Evolutionary conservation across 2,329 filamentous ascomycete genomes (phyloP).

Genomic region (Aschersonia sp.): DNA sequence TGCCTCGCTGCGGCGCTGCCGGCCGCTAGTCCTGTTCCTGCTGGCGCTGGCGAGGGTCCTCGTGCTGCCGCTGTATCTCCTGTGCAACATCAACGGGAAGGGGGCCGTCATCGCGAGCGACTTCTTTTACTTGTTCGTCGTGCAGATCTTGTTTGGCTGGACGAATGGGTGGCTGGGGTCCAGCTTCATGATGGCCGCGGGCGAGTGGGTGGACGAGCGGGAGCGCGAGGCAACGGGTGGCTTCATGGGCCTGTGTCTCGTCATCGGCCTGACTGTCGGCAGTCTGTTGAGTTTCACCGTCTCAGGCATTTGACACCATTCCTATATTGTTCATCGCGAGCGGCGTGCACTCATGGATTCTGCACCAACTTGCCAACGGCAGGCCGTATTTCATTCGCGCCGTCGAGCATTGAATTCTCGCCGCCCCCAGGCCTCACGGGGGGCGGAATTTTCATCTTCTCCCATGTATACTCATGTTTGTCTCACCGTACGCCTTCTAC

Average conservation of each 20-base stretch:
- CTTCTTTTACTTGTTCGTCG: conserved; percentile 70
- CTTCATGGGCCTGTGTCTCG: conserved; percentile 88
- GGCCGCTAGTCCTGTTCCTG: conserved; percentile 42
- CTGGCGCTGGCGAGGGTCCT: conserved; percentile 48
- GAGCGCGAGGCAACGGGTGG: conserved; percentile 82
- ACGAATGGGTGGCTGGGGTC: conserved; percentile 80
- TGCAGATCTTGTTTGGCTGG: conserved; percentile 72
- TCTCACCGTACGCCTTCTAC: no score
- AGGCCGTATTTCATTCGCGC: not conserved
- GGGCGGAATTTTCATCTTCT: no score
- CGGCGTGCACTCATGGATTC: no score
- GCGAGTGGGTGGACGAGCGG: conserved; percentile 63
- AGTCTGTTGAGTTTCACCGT: conserved; percentile 78
- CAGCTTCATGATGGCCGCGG: conserved; percentile 82
- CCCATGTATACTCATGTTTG: no score
- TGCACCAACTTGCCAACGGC: not conserved
- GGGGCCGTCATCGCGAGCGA: conserved; percentile 68
- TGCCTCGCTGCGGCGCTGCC: conserved; percentile 42
- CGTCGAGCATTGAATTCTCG: no score
- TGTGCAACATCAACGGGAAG: conserved; percentile 74
- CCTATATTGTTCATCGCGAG: no score
- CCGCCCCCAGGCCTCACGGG: no score
- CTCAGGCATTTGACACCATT: conserved; percentile 21
- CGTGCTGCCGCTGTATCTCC: conserved; percentile 72
- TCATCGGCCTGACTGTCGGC: conserved; percentile 68